Conservation (phyloP, 2,329 filamentous ascomycete genomes). For the Colletotrichum cereale region DNA sequence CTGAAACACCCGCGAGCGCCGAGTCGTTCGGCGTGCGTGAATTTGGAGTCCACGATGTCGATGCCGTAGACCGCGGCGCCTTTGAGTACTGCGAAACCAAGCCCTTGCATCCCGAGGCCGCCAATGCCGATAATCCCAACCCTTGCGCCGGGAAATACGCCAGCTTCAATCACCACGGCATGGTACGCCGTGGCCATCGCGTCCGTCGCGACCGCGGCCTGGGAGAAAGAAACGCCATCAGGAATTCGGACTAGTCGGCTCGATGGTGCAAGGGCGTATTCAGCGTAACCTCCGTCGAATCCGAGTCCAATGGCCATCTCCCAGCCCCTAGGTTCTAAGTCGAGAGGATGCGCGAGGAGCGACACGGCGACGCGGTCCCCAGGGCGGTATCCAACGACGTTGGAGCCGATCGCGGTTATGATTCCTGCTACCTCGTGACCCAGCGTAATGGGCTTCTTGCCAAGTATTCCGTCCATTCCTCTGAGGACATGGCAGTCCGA, state of each 20-base stretch:
- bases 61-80: slow-evolving; percentile 31
- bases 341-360: slow-evolving; percentile 6
- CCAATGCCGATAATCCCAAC: slow-evolving; percentile 56
- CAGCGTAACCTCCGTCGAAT: slow-evolving; percentile 21
- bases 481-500: slow-evolving; percentile 22
- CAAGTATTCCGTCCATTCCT: background rate
- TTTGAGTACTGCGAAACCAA: slow-evolving; percentile 4
- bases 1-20: slow-evolving; percentile 12
- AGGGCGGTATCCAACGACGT: background rate
- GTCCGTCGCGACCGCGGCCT: slow-evolving; percentile 55
- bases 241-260: slow-evolving; percentile 5
- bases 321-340: background rate
- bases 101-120: slow-evolving; percentile 48
- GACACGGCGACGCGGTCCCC: slow-evolving; percentile 15
- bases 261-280: slow-evolving; percentile 2
- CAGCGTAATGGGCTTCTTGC: slow-evolving; percentile 20
- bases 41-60: slow-evolving; percentile 20
- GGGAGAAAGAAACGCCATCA: slow-evolving; percentile 42
- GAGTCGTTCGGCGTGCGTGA: background rate
- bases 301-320: slow-evolving; percentile 11
- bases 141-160: slow-evolving; percentile 49
- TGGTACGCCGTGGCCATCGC: slow-evolving; percentile 56
- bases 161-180: slow-evolving; percentile 51
- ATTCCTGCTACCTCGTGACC: slow-evolving; percentile 31
- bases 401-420: background rate